These are phyloP conservation scores for Alternaria brassicae DNA, from an alignment of 2,329 filamentous ascomycete species.

Conservation along the genomic window DNA sequence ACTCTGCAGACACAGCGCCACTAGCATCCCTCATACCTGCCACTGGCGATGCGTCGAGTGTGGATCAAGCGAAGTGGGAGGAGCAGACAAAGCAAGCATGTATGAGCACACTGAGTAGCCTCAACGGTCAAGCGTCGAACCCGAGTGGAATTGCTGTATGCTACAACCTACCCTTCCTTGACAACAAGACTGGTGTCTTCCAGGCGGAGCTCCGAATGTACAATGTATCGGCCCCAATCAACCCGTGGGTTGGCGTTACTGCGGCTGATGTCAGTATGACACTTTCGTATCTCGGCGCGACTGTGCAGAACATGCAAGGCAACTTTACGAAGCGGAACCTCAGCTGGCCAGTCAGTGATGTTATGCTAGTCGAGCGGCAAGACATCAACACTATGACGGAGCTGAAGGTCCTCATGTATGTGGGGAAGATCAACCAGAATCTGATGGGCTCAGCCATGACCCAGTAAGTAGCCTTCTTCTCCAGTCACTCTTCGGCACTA, in stretches of 20 bases:
- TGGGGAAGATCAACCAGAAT: conserved; percentile 70
- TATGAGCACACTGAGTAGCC: conserved; percentile 59
- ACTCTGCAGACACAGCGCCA: conserved; percentile 36
- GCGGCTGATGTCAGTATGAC: conserved; percentile 52
- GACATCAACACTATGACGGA: conserved; percentile 39
- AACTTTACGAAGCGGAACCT: conserved; percentile 43
- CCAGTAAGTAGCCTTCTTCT: conserved; percentile 60
- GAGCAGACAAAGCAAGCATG: conserved; percentile 62
- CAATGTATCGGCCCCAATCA: conserved; percentile 67
- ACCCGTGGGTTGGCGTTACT: conserved; percentile 54
- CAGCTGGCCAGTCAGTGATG: conserved; percentile 32
- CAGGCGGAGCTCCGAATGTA: conserved; percentile 79
- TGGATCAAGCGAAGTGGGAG: conserved; percentile 46
- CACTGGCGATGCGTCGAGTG: conserved; percentile 45
- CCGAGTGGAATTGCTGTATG: conserved; percentile 80
- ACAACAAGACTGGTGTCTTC: conserved; percentile 73
- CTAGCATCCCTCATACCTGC: conserved; percentile 42
- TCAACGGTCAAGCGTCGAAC: conserved; percentile 68
- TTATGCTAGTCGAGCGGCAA: conserved; percentile 40
- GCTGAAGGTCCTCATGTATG: conserved; percentile 70
- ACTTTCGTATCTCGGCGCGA: conserved; percentile 53
- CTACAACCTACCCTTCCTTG: conserved; percentile 78
- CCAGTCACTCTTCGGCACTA: conserved; percentile 10
- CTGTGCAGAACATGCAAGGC: conserved; percentile 50
- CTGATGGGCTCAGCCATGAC: conserved; percentile 64